These are phyloP conservation scores for Arthrobotrys sphaeroides DNA, from an alignment of 2,329 filamentous ascomycete species.

Conservation along the genomic window DNA sequence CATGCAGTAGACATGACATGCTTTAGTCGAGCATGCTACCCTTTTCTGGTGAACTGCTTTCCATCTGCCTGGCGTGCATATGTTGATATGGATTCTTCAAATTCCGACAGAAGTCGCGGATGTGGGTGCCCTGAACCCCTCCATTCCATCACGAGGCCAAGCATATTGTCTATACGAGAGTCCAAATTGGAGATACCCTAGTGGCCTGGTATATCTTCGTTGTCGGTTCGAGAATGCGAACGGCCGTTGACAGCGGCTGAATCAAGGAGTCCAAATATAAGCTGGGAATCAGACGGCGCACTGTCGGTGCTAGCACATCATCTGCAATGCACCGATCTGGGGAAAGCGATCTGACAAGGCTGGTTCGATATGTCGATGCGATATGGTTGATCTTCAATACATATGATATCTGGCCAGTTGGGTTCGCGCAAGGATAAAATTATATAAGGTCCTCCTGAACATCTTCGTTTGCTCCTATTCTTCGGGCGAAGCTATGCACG, in stretches of 20 bases:
- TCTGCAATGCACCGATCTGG: slow-evolving; percentile 16
- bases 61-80: too few relatives aligned
- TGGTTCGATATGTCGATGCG: background rate
- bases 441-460: too few relatives aligned
- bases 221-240: background rate
- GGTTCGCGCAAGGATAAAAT: background rate
- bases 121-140: too few relatives aligned
- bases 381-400: background rate
- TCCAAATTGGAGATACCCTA: too few relatives aligned
- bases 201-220: too few relatives aligned
- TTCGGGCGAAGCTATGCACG: background rate
- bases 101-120: too few relatives aligned
- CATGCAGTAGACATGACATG: background rate
- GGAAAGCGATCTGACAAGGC: slow-evolving; percentile 43
- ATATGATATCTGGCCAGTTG: background rate
- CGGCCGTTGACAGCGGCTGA: slow-evolving; percentile 26
- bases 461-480: too few relatives aligned
- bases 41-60: background rate
- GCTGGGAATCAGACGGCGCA: slow-evolving; percentile 33
- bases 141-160: too few relatives aligned
- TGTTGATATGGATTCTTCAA: too few relatives aligned
- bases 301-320: background rate
- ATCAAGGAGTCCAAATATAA: slow-evolving; percentile 44
- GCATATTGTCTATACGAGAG: too few relatives aligned
- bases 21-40: background rate